Evolutionary conservation across 129 eudicot species (phyloP), one percentile per base, ranked within the genome.

Genomic region (Kitagawia praeruptora): DNA sequence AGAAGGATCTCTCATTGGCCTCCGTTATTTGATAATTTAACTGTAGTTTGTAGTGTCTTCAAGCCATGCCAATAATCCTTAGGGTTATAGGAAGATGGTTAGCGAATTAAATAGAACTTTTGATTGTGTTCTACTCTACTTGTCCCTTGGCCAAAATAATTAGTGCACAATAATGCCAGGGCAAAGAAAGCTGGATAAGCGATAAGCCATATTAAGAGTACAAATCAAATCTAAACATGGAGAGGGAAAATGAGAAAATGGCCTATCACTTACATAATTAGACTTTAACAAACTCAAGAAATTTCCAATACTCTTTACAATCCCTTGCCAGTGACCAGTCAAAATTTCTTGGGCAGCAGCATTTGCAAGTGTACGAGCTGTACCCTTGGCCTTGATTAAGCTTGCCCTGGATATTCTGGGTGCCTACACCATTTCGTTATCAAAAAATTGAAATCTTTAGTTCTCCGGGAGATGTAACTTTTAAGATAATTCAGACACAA

Each of bases 301-400:
- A 80, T 85, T 86, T 70, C 87, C 92, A 25, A 95, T 89, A 88
- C 92, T 90, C 90, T 85, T 93, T 34, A 92, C 96, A 56, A 95
- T 92, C 87, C 93, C 98, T 88, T 94, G 95, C 98, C 98, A 94
- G 75, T 94, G 98, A 78, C 90, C 96, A 79, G 90, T 87, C 77
- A 95, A 83, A 81, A 88, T 86, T 82, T 95, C 93, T 83, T 95
- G 94, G 70, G 96, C 92, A 74, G 96, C 97, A 77, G 99, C 96
- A 83, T 87, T 90, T 78, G 93, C 96, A 81, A 86, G 84, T 53
- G 89, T 83, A 53, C 92, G 91, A 21, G 99, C 96, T 21, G 93
- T 86, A 70, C 96, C 98, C 81, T 88, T 90, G 61, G 89, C 98
- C 79, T 88, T 90, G 51, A 90, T 74, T 78, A 93, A 89, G 83